Percentiles rank a stretch among this genome's conserved stretches.
These are phyloP conservation scores for Triglochin maritima DNA, from an alignment of 106 monocot species.

Conservation along the genomic window DNA sequence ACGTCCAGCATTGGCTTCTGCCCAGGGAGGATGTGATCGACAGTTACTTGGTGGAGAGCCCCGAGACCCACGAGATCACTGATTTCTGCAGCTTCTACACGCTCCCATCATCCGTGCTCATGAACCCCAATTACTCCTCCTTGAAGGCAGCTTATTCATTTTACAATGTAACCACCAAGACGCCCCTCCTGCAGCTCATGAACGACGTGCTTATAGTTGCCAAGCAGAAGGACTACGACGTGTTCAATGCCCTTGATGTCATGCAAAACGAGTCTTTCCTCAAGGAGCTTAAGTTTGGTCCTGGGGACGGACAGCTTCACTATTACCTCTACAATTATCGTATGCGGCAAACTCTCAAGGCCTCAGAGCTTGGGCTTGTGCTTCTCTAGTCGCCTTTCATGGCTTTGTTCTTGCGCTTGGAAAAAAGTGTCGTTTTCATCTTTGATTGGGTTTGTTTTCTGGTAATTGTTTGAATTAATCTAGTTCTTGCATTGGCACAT, in stretches of 20 bases:
- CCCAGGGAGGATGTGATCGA: slow-evolving; percentile 59
- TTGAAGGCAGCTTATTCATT: slow-evolving; percentile 74
- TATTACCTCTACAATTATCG: slow-evolving; percentile 43
- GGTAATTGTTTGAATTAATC: too few relatives aligned
- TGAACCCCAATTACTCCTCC: slow-evolving; percentile 43
- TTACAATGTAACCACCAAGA: slow-evolving; percentile 58
- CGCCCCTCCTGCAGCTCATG: slow-evolving; percentile 61
- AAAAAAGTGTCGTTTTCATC: too few relatives aligned
- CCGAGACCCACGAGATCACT: slow-evolving; percentile 52
- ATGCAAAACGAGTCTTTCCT: slow-evolving; percentile 75
- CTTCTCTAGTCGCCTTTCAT: too few relatives aligned
- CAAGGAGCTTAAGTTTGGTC: slow-evolving; percentile 82
- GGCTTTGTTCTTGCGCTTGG: too few relatives aligned
- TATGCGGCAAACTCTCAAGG: too few relatives aligned
- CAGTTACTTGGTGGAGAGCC: slow-evolving; percentile 65
- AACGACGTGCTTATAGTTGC: slow-evolving; percentile 73
- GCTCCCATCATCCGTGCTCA: slow-evolving; percentile 51
- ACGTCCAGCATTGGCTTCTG: slow-evolving; percentile 78
- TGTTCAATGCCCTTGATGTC: slow-evolving; percentile 70
- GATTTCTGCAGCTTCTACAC: slow-evolving; percentile 84
- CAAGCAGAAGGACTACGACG: slow-evolving; percentile 66
- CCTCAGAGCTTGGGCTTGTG: too few relatives aligned
- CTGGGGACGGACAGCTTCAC: slow-evolving; percentile 74
- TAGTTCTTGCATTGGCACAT: too few relatives aligned
- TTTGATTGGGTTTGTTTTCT: too few relatives aligned